Base-by-base conservation (phyloP, 2,329 filamentous ascomycete species). In the Furcasterigmium furcatum region DNA sequence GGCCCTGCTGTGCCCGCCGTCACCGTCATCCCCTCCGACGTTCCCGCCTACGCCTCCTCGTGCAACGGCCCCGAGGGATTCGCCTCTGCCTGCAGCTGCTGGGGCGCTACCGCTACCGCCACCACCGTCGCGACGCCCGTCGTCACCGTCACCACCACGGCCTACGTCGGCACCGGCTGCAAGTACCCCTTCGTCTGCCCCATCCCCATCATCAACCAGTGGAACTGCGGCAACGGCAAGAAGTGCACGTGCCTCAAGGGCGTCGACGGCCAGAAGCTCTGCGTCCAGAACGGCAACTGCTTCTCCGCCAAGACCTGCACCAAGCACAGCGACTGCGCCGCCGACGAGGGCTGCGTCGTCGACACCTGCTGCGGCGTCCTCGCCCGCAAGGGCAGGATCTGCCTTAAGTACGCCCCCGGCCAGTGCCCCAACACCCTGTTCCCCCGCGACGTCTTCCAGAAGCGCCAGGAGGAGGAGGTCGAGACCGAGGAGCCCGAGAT, bases 31-130 rank as follows among this genome's bases (percentile, higher is more conserved):
- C 58, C 64, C 43, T 60, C 49, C 35, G 52, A 46, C 39, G 48
- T 68, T 40, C 70, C 69, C 34, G 53, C 59, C 41, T 74, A 71
- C 56, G 68, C 68, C 46, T 60, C 62, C n/a, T 53, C 56, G 39
- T 72, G 67, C 58, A 52, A 56, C 43, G 47, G 55, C 25, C 53
- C 52, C 18, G 53, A 47, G 24, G 55, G 56, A 29, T 73, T 70
- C 59, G 57, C 66, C 30, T 67, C 67, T 27, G 70, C 64, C 41
- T 73, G 70, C 64, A 60, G 58, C 47, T 73, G 70, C 65, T 73
- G 63, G 59, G 67, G 66, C 42, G 60, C 72, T 53, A 68, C 66
- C 20, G 58, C 58, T 21, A 48, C 55, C 13, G 58, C 63, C 27
- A 63, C 57, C 40, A 71, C 68, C 8, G 66, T 62, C 35, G 51